Evolutionary conservation across 83 land plant genomes (phyloP), one percentile per base, ranked within the genome.

Genomic region (Diphasiastrum complanatum): DNA sequence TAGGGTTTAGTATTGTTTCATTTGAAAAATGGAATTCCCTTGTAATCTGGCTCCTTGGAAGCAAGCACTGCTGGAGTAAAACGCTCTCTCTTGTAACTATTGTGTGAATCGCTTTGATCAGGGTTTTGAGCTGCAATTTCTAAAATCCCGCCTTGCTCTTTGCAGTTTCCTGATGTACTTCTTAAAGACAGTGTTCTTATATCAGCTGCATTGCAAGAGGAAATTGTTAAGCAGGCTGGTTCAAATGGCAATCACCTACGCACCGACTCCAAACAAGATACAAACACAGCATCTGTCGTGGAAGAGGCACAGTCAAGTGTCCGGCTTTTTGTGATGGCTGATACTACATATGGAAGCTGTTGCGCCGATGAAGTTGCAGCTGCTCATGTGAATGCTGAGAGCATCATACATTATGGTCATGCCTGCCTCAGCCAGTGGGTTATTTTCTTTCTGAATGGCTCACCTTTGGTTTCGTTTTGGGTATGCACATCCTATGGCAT

Each of bases 291-390:
- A 14, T 14, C 22, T 37, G 54, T 27, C 25, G 74, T 11, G 47
- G 67, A 67, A 30, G 22, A 52, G 24, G 48, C 45, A 26, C 70
- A 81, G 29, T 18, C 2, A 61, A 25, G 33, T 46, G 71, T 77
- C 48, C 38, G 70, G 52, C 62, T 93, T 48, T 93, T 69, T 63
- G 84, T 93, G 1, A 77, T 93, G 89, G 99, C 99, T 8, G 99
- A 93, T 53, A 89, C 99, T 19, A 81, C 89, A 1, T 93, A 79
- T 53, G 89, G 95, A 4, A 87, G 95, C 54, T 93, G 99, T 66
- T 93, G 99, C 36, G 84, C 81, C 16, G 99, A 93, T 47, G 99
- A 93, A 72, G 84, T 93, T 20, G 96, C 89, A 40, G 99, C 99
- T 43, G 76, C 89, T 2, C 96, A 93, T 61, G 76, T 77, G 11